Percentiles rank a stretch among this genome's conserved stretches.
Evolutionary conservation across 805 yeast genomes (phyloP).

Genomic region (Teunomyces aglyptinius): DNA sequence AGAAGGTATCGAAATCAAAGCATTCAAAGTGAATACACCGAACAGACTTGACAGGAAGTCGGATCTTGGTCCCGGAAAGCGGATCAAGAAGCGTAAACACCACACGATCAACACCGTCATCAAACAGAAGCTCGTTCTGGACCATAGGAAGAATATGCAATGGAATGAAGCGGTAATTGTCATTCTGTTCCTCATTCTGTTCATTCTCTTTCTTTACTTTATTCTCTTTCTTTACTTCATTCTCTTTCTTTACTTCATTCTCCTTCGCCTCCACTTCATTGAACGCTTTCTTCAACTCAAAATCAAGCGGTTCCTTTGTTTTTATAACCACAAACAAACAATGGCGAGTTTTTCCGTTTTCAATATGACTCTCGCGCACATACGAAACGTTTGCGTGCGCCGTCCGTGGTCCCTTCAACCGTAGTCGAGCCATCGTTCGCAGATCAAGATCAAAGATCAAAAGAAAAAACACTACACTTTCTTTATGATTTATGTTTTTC

Average conservation of each 20-base stretch:
- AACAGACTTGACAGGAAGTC: conserved; percentile 38
- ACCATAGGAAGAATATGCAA: conserved; percentile 27
- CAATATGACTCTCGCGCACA: not conserved
- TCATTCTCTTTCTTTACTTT: conserved; percentile 9
- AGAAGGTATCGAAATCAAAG: conserved; percentile 42
- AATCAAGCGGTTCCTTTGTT: conserved; percentile 3
- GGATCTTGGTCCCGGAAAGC: conserved; percentile 35
- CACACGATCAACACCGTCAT: conserved; percentile 35
- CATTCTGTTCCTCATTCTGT: not conserved
- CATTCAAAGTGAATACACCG: conserved; percentile 43
- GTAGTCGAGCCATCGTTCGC: not conserved
- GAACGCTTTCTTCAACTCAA: conserved; percentile 1
- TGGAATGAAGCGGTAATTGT: conserved; percentile 24
- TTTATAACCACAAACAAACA: conserved; percentile 1
- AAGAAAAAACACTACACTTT: too few relatives aligned
- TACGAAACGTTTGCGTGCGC: not conserved
- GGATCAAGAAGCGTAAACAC: conserved; percentile 41
- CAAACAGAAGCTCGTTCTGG: conserved; percentile 25
- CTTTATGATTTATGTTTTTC: too few relatives aligned
- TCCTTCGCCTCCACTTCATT: conserved; percentile 5
- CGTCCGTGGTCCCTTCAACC: conserved; percentile 1
- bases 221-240: not conserved
- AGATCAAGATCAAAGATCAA: too few relatives aligned
- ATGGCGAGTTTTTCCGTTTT: not conserved
- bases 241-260: conserved; percentile 8